Conservation (phyloP, 1,284 basidiomycete species). For the Apiotrichum akiyoshidainum region DNA sequence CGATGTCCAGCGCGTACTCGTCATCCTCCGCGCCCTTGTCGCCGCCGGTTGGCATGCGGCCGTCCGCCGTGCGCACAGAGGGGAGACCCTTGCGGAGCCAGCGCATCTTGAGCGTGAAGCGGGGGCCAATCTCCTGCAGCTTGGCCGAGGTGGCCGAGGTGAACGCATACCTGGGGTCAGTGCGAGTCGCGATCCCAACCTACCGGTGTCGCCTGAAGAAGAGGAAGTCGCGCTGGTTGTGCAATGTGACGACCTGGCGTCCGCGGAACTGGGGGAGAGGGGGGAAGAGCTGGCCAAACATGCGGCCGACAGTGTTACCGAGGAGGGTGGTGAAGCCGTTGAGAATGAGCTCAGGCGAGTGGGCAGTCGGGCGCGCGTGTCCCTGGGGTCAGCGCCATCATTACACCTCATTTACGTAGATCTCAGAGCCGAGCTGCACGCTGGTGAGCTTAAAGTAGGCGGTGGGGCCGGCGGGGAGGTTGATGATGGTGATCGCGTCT, state of each 20-base stretch:
- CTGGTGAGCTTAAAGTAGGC: slow-evolving; percentile 95
- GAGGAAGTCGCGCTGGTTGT: slow-evolving; percentile 96
- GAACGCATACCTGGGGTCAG: slow-evolving; percentile 73
- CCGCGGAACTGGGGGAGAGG: slow-evolving; percentile 94
- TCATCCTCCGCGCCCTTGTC: slow-evolving; percentile 59
- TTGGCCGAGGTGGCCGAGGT: slow-evolving; percentile 85
- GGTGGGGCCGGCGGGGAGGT: slow-evolving; percentile 88
- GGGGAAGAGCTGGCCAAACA: slow-evolving; percentile 95
- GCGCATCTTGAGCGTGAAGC: slow-evolving; percentile 90
- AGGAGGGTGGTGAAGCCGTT: slow-evolving; percentile 94
- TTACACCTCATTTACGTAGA: slow-evolving; percentile 61
- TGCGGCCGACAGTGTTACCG: slow-evolving; percentile 84
- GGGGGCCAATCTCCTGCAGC: slow-evolving; percentile 95
- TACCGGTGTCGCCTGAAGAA: slow-evolving; percentile 94
- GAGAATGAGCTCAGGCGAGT: slow-evolving; percentile 91
- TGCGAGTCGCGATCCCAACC: slow-evolving; percentile 22
- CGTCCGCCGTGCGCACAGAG: slow-evolving; percentile 57
- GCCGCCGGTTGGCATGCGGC: slow-evolving; percentile 49
- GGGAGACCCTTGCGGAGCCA: slow-evolving; percentile 87
- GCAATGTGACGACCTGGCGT: slow-evolving; percentile 92
- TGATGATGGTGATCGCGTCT: slow-evolving; percentile 89
- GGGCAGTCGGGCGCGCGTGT: slow-evolving; percentile 86
- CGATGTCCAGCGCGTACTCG: slow-evolving; percentile 32
- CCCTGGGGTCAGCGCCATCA: slow-evolving; percentile 57
- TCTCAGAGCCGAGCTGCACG: slow-evolving; percentile 77